Evolutionary conservation across 139 green algal genomes (phyloP).

Genomic region (Chara braunii): DNA sequence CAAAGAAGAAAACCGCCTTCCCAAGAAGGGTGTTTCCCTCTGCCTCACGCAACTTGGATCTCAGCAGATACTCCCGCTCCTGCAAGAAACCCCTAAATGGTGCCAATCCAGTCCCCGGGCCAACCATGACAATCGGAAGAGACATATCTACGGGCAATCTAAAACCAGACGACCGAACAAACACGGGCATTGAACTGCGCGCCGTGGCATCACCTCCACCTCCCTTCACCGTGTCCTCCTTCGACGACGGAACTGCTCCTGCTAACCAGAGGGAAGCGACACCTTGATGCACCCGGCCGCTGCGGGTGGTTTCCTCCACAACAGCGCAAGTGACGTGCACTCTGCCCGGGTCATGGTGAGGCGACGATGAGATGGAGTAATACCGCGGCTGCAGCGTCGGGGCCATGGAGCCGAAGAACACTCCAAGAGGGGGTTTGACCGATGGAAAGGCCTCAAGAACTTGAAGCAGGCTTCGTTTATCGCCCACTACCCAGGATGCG

Average conservation of each 20-base stretch:
- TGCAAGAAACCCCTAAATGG: conserved; percentile 92
- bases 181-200: conserved; percentile 70
- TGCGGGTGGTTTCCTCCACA: conserved; percentile 59
- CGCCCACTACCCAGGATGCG: background rate
- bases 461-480: conserved; percentile 55
- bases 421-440: conserved; percentile 62
- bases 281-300: conserved; percentile 61
- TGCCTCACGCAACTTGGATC: too few relatives aligned
- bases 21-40: conserved; percentile 38
- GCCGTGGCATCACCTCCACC: too few relatives aligned
- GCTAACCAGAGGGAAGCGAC: conserved; percentile 46
- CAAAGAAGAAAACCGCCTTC: conserved; percentile 32
- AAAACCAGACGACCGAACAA: conserved; percentile 79
- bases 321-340: conserved; percentile 81
- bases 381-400: conserved; percentile 55
- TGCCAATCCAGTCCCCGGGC: conserved; percentile 88
- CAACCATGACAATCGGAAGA: conserved; percentile 87
- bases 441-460: conserved; percentile 78
- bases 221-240: background rate
- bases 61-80: conserved; percentile 52
- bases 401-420: conserved; percentile 79
- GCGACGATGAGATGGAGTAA: conserved; percentile 44
- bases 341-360: conserved; percentile 38
- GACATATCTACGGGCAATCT: conserved; percentile 61
- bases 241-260: background rate